These are phyloP conservation scores for Cajanus cajan DNA, from an alignment of 306 rosid genomes.

Conservation along the genomic window DNA sequence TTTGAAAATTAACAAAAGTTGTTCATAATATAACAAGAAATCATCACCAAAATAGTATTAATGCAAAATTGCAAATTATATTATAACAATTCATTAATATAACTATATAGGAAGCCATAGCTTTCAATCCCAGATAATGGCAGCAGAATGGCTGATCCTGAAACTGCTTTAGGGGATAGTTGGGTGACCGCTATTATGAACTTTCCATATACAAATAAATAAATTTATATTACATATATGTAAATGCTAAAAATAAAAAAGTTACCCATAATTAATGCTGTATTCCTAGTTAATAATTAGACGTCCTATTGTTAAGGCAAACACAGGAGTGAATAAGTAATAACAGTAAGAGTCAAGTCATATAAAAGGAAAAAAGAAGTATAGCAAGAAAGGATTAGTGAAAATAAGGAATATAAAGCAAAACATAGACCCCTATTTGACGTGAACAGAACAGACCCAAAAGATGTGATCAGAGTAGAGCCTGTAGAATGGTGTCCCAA, in stretches of 20 bases:
- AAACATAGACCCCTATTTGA: too few species aligned
- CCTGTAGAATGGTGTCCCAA: background rate
- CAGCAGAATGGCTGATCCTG: background rate
- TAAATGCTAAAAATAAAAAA: background rate
- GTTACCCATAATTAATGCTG: too few species aligned
- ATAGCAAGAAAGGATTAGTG: too few species aligned
- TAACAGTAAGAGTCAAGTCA: too few species aligned
- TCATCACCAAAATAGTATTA: background rate
- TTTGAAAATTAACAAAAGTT: background rate
- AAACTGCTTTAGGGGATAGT: background rate
- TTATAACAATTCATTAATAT: background rate
- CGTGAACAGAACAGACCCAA: too few species aligned
- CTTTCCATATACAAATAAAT: background rate
- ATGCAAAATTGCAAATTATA: background rate
- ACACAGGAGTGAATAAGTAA: too few species aligned
- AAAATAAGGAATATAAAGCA: too few species aligned
- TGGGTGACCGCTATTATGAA: background rate
- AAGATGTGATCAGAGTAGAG: background rate
- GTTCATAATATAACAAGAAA: background rate
- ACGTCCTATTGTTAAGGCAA: too few species aligned
- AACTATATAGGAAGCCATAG: background rate
- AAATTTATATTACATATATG: too few species aligned
- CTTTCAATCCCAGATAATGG: background rate
- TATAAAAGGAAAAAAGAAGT: too few species aligned
- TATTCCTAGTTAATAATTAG: too few species aligned